These are phyloP conservation scores for Iris macrosiphon DNA, from an alignment of 106 monocot species.

Conservation along the genomic window DNA sequence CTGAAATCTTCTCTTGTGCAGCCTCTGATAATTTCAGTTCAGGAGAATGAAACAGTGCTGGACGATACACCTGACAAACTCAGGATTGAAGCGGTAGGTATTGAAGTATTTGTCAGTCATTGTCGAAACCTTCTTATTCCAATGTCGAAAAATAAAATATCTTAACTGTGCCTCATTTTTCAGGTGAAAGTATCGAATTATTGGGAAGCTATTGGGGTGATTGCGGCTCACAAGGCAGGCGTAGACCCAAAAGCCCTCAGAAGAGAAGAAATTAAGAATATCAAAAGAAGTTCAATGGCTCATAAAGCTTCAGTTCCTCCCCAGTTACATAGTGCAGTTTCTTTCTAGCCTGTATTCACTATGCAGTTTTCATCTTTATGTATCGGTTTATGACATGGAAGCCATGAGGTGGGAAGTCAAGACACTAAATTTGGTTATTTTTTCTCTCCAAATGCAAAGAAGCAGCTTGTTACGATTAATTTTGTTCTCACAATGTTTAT, in stretches of 20 bases:
- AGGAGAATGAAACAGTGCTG: conserved; percentile 83
- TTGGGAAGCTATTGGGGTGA: conserved; percentile 90
- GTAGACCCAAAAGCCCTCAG: conserved; percentile 69
- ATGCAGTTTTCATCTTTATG: background rate
- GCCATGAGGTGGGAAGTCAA: no score
- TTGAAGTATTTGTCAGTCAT: background rate
- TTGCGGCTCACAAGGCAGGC: conserved; percentile 94
- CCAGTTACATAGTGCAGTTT: conserved; percentile 5
- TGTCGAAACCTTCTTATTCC: background rate
- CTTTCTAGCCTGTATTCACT: background rate
- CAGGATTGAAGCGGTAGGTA: conserved; percentile 63
- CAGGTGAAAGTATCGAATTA: conserved; percentile 76
- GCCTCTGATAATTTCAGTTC: conserved; percentile 69
- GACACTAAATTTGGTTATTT: no score
- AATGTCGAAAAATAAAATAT: background rate
- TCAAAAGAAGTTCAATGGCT: conserved; percentile 11
- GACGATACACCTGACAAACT: conserved; percentile 87
- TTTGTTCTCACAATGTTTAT: no score
- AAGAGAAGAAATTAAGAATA: conserved; percentile 58
- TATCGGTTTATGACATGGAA: no score
- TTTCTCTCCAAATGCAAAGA: no score
- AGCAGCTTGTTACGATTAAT: no score
- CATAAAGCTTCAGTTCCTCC: conserved; percentile 4
- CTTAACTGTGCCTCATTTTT: background rate
- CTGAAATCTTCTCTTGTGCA: no score